Evolutionary conservation across 179 eudicot genomes (phyloP), one percentile per base, ranked within the genome.

Genomic region (Gypsophila paniculata): DNA sequence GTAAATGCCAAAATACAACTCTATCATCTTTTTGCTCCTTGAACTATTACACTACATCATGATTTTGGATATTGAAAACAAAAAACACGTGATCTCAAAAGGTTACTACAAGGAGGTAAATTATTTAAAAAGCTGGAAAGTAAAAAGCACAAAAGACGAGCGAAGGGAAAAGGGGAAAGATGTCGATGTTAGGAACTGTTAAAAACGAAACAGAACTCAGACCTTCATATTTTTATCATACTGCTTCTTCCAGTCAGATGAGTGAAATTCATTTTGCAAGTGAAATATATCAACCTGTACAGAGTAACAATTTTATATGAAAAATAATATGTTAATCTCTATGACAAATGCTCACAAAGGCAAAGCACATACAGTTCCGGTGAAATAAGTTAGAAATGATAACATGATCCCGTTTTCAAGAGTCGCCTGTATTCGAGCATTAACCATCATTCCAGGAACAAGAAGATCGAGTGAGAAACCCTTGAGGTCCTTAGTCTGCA

Each of bases 381-480:
- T 87, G 76, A 94, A 94, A 77, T 90, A 94, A 36, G 93, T 90
- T 65, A 94, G 87, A 76, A 94, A 94, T 22, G 99, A 91, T 53
- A 94, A 61, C 94, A 94, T 80, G 61, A 94, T 73, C 72, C 99
- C 99, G 68, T 94, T 94, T 74, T 88, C 96, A 76, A 94, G 93
- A n/a, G 89, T 84, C 65, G 97, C 76, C 23, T 84, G 87, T 77
- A 91, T 88, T 57, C 85, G 85, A 55, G 96, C 93, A 83, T 85
- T 90, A 62, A 94, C 96, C 99, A 91, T 83, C 97, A 92, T 94
- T 82, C 97, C 99, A 32, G 99, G 99, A 80, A 90, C 86, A 49
- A 94, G 97, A 81, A 90, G 89, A 87, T 94, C 97, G 51, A 91
- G 84, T 65, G 99, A 90, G 68, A 94, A 82, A 79, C 97, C 99